These are phyloP conservation scores for Penicillium malachiteum DNA, from an alignment of 495 filamentous ascomycete species.

Conservation along the genomic window DNA sequence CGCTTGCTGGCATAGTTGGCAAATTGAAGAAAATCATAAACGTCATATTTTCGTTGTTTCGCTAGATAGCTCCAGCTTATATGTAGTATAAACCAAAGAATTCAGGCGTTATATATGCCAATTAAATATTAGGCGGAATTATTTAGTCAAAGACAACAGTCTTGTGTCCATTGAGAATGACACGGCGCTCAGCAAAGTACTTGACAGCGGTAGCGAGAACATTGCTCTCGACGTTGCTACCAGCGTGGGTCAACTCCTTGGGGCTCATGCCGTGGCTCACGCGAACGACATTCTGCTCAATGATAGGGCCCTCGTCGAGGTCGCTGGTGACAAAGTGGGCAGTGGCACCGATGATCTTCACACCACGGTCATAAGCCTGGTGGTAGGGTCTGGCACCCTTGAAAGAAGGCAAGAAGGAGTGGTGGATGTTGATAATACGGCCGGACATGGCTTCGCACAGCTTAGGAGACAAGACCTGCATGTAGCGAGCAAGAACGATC, in stretches of 20 bases:
- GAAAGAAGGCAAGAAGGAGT: conserved; percentile 75
- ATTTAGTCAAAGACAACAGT: conserved; percentile 67
- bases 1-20: no score
- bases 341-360: conserved; percentile 78
- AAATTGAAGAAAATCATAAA: no score
- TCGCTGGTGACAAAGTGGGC: conserved; percentile 77
- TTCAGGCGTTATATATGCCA: neutral
- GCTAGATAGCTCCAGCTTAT: neutral
- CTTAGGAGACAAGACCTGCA: conserved; percentile 74
- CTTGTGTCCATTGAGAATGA: conserved; percentile 70
- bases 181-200: conserved; percentile 68
- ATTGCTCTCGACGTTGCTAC: conserved; percentile 73
- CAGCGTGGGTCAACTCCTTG: conserved; percentile 68
- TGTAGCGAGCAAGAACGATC: conserved; percentile 76
- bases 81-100: neutral
- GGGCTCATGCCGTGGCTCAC: conserved; percentile 69
- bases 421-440: conserved; percentile 80
- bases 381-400: conserved; percentile 82
- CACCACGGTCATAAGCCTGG: conserved; percentile 72
- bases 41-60: neutral
- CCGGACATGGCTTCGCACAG: conserved; percentile 71
- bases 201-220: conserved; percentile 71
- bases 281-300: conserved; percentile 70
- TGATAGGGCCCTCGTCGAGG: conserved; percentile 75
- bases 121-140: neutral